Evolutionary conservation across 208 protist genomes (phyloP), one percentile per base, ranked within the genome.

Genomic region (Leishmania guyanensis): DNA sequence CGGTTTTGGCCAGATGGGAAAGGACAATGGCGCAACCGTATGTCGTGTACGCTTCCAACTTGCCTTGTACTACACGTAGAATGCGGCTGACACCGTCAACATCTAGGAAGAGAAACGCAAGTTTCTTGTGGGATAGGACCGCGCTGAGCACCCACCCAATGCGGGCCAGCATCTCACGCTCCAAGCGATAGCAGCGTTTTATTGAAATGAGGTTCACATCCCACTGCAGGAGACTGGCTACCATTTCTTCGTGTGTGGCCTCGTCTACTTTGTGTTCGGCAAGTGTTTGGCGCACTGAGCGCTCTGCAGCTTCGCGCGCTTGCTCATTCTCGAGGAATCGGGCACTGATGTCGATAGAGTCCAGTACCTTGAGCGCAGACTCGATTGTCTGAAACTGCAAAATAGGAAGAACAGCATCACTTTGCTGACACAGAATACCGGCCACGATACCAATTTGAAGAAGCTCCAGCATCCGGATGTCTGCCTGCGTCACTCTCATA

Each of bases 351-450:
- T 93, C 84, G 50, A 93, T 84, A 6, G 88, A 90, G 78, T 95
- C 89, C 39, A 97, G 58, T 26, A 96, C 85, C 53, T 93, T 88
- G 29, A 95, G 76, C 53, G 92, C 80, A 43, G 89, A 89, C 68
- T 96, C 91, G 29, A 96, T 90, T 4, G 91, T 89, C 72, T 95
- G 89, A 85, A 94, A 95, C 82, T 97, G 94, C 51, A 96, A 73
- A 39, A 87, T 80, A 14, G 89, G 90, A 29, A 93, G 82, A 50
- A 95, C 87, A 12, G 90, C 71, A 58, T 97, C 94, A 58, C 78
- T 81, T 74, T 97, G 89, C 70, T 93, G 84, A 80, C 94, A 96
- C 66, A 97, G 60, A 54, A 92, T 84, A 14, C 92, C 92, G 51
- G 84, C 84, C 10, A 96, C 80, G 39, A 89, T 90, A 73, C 91